Evolutionary conservation across 2,329 filamentous ascomycete species (phyloP).

Genomic region (Hymenoscyphus occultus): DNA sequence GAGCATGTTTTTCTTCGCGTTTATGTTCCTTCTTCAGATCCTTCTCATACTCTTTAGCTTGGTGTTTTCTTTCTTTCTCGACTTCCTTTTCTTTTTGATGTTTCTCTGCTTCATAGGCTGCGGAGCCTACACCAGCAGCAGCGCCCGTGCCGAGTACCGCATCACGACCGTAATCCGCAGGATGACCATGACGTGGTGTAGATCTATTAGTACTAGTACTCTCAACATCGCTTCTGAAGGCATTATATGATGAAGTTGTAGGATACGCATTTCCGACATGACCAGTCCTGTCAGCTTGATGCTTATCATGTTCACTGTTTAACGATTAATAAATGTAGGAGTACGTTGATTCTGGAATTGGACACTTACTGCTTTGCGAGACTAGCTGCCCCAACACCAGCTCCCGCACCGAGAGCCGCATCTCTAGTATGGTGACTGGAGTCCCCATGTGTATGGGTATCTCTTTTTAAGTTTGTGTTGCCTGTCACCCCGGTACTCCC

Average conservation of each 20-base stretch:
- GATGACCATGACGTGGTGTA: background rate
- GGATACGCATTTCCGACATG: background rate
- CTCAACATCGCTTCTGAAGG: background rate
- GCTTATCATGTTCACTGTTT: constrained; percentile 6
- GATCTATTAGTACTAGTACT: background rate
- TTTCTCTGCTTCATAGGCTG: background rate
- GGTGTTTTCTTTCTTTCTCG: background rate
- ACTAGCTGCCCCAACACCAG: constrained; percentile 7
- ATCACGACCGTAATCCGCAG: background rate
- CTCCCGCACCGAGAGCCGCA: constrained; percentile 8
- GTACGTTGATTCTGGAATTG: background rate
- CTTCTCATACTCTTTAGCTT: background rate
- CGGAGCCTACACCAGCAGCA: background rate
- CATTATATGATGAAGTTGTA: background rate
- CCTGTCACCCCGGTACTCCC: background rate
- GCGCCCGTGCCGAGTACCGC: background rate
- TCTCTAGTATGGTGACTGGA: constrained; percentile 16
- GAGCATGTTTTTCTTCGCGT: constrained; percentile 23
- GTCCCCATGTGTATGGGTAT: background rate
- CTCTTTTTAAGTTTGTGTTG: background rate
- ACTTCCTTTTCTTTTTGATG: background rate
- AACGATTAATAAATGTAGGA: background rate
- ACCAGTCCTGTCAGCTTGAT: background rate
- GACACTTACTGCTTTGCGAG: background rate
- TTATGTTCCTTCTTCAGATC: constrained; percentile 6